A percentile compares a stretch with the other conserved stretches of the same genome.
These are phyloP conservation scores for Endoconidiophora polonica DNA, from an alignment of 2,329 filamentous ascomycete genomes.

Conservation along the genomic window DNA sequence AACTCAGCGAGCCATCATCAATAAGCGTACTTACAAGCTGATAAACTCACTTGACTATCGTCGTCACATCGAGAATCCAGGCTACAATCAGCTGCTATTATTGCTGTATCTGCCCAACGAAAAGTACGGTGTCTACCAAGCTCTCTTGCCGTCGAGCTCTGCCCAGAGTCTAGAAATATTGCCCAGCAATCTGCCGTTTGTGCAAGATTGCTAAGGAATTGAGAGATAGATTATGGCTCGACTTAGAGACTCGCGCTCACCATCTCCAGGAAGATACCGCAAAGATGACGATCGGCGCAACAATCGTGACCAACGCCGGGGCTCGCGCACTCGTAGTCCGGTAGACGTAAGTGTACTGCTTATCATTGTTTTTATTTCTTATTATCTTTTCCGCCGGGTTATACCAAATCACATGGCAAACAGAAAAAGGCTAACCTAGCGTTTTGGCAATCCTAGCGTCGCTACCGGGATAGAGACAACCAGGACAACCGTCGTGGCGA, in stretches of 20 bases:
- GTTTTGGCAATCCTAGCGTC: slow-evolving; percentile 28
- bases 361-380: neutral
- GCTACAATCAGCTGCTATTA: neutral
- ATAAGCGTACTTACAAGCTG: neutral
- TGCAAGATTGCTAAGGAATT: slow-evolving; percentile 11
- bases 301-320: slow-evolving; percentile 32
- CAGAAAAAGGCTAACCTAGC: slow-evolving; percentile 21
- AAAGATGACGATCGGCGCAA: slow-evolving; percentile 40
- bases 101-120: neutral
- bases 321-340: slow-evolving; percentile 45
- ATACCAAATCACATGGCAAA: slow-evolving; percentile 16
- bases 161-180: slow-evolving; percentile 22
- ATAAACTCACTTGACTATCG: neutral
- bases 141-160: slow-evolving; percentile 11
- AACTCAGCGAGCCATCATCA: neutral
- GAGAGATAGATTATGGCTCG: slow-evolving; percentile 34
- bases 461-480: slow-evolving; percentile 38
- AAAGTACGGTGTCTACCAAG: slow-evolving; percentile 14
- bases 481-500: slow-evolving; percentile 35
- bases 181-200: neutral
- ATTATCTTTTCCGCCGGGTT: neutral
- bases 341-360: slow-evolving; percentile 34
- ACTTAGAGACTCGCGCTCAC: slow-evolving; percentile 62
- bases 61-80: neutral
- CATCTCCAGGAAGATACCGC: slow-evolving; percentile 40